Base-by-base conservation (phyloP, 2,329 filamentous ascomycete genomes). In the Paraconiothyrium brasiliense region DNA sequence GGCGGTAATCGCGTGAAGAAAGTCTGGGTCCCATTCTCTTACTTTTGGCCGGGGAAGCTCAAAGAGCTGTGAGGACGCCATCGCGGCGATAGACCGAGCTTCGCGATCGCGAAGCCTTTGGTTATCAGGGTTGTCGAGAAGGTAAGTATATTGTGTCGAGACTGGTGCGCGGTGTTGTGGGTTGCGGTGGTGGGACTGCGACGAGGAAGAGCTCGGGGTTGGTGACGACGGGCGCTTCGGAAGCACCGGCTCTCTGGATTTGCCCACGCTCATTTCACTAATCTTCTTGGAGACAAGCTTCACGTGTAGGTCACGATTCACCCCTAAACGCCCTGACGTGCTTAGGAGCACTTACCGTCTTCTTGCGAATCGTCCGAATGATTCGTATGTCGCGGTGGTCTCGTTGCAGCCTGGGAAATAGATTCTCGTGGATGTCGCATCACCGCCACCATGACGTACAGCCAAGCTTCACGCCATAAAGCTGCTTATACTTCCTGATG, bases 41-140 rank as follows among this genome's bases (percentile, higher is more conserved):
- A 79, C 78, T 67, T 70, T 74, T 35, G 78, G 78, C 59, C 76
- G 73, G 58, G 78, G 78, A 20, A 79, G 75, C 65, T 79, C 77
- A 60, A 79, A 63, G 52, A 75, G 64, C 54, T 74, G 69, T 55
- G 69, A 67, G 57, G 73, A 70, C 66, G 72, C 70, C 73, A 78
- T 77, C 68, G 67, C 72, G 61, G 64, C 66, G 58, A 59, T 39
- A 54, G 24, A 22, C n/a, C 39, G 54, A 59, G 58, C 62, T 39
- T 43, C 37, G 22, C 13, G 41, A 58, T 58, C 27, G 43, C 16
- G 39, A 20, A 14, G 32, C 54, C 50, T 46, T 34, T 43, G 56
- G 41, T 54, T 54, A 37, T 34, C n/a, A 37, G 35, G 24, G 46
- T 48, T 50, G 37, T 43, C 56, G n/a, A 50, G 20, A n/a, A 48